Base-by-base conservation (phyloP, 192 early-diverging fungal species). In the Nowakowskiella sp. region DNA sequence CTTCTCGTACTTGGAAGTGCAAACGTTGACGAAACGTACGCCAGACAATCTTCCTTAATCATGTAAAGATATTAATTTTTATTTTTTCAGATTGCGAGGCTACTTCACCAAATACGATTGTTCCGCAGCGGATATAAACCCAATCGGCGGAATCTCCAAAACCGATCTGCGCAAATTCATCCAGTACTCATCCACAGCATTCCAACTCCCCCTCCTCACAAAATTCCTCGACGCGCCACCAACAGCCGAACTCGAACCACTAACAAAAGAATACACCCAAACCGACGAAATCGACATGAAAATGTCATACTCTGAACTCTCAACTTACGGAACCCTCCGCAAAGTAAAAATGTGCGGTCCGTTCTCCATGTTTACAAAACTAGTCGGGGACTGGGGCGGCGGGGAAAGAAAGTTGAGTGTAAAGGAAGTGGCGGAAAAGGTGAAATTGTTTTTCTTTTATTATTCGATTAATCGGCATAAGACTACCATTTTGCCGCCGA, bases 31-130 rank as follows among this genome's bases (percentile, higher is more conserved):
- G 95, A 99, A 76, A 85, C 87, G 65, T 86, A 73, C 9, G 67
- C 26, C 21, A 28, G 53, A 16, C 6, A 3, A 32, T 9, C 32
- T 33, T 47, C 22, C 23, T 7, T 59, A 22, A 29, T 2, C 51
- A 2, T 6, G 2, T 53, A 1, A 42, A 9, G 13, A 32, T 62
- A 13, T 9, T 22, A 33, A 16, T 0, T 7, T 32, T 4, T 28
- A n/a, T 21, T 24, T 54, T 21, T 3, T n/a, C 60, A 86, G 84
- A 27, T 66, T 99, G 43, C 79, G 95, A 31, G 95, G 95, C 1
- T 99, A 99, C 50, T 81, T 99, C 29, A 99, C 95, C 36, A 99
- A 99, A 58, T 99, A 99, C 64, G 95, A 99, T 61, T 97, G 95
- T 56, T 92, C 91, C 1, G 90, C 86, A 58, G 95, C 95, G 0